Conservation (phyloP, 805 yeast species). For the Spathaspora sp. region DNA sequence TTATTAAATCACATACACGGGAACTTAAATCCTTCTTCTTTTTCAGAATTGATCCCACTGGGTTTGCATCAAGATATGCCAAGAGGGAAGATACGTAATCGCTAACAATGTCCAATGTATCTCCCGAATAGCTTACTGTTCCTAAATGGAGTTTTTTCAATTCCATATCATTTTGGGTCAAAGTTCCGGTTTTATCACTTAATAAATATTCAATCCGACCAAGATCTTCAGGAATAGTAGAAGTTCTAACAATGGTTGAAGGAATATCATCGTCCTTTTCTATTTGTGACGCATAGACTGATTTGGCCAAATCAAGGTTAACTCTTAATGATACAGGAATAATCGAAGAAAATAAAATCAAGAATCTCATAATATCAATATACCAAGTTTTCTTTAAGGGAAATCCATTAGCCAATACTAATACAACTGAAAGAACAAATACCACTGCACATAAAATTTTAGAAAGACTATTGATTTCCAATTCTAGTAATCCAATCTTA, state of each 20-base stretch:
- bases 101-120: slow-evolving; percentile 83
- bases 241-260: slow-evolving; percentile 89
- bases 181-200: slow-evolving; percentile 94
- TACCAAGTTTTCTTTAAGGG: slow-evolving; percentile 67
- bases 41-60: not conserved
- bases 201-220: slow-evolving; percentile 92
- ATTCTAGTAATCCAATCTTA: slow-evolving; percentile 83
- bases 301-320: slow-evolving; percentile 89
- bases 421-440: slow-evolving; percentile 65
- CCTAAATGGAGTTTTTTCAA: slow-evolving; percentile 91
- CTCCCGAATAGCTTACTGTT: slow-evolving; percentile 86
- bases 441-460: slow-evolving; percentile 88
- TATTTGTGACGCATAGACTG: slow-evolving; percentile 93
- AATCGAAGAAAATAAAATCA: slow-evolving; percentile 89
- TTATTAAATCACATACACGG: slow-evolving; percentile 74
- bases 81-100: slow-evolving; percentile 49
- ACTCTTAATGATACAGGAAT: slow-evolving; percentile 96
- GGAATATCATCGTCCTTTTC: slow-evolving; percentile 81
- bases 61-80: slow-evolving; percentile 19
- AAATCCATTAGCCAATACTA: slow-evolving; percentile 81
- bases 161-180: slow-evolving; percentile 98
- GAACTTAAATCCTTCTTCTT: slow-evolving; percentile 66
- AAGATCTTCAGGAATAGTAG: slow-evolving; percentile 96
- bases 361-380: slow-evolving; percentile 82
- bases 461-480: slow-evolving; percentile 85